These are phyloP conservation scores for Paramecium biaurelia DNA, from an alignment of 73 alveolate genomes.

Conservation along the genomic window DNA sequence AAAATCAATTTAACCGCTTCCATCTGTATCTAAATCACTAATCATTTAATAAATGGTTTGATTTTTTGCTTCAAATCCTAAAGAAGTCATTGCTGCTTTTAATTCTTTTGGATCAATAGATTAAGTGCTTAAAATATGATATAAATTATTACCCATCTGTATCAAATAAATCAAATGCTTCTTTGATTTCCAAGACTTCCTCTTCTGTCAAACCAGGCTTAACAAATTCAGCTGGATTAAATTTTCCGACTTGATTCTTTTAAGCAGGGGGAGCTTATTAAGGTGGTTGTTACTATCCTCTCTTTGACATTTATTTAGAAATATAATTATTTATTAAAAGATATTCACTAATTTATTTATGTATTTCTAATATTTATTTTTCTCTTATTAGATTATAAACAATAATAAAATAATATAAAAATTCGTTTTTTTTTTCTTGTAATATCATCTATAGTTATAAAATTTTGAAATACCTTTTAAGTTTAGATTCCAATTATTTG, in stretches of 20 bases:
- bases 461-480: neutral
- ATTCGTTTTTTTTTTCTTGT: neutral
- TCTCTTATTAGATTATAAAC: neutral
- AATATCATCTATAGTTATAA: neutral
- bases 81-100: conserved; percentile 88
- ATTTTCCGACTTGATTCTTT: neutral
- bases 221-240: neutral
- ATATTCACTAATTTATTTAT: neutral
- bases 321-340: neutral
- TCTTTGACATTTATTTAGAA: neutral
- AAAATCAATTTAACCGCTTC: conserved; percentile 85
- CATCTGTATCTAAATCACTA: conserved; percentile 85
- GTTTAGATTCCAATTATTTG: neutral
- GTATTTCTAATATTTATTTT: neutral
- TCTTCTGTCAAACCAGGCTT: conserved; percentile 91
- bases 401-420: neutral
- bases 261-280: neutral
- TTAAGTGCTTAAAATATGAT: conserved; percentile 54
- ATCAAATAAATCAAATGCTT: conserved; percentile 89
- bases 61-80: conserved; percentile 90
- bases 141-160: conserved; percentile 68
- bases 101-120: conserved; percentile 92
- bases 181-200: conserved; percentile 89
- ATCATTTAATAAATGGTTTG: conserved; percentile 89
- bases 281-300: conserved; percentile 20